Percentiles rank a stretch among this genome's conserved stretches.
Evolutionary conservation across 2,329 filamentous ascomycete genomes (phyloP).

Genomic region (Akanthomyces uredinophilus): DNA sequence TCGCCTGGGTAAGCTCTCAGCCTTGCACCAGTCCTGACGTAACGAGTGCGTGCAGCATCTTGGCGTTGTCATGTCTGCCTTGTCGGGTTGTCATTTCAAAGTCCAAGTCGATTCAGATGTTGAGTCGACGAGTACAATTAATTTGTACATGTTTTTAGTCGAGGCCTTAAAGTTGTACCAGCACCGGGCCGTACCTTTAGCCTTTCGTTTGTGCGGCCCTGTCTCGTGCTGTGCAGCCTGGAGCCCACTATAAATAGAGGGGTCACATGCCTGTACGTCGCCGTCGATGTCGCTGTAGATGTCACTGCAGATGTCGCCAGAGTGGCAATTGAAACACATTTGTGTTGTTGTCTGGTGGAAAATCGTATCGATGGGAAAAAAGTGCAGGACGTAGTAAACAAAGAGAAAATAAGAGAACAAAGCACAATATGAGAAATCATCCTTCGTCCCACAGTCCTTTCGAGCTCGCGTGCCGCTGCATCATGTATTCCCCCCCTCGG

Average conservation of each 20-base stretch:
- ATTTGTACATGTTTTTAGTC: not conserved
- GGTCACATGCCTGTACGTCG: not conserved
- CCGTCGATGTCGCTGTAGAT: not conserved
- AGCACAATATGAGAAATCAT: too few species aligned
- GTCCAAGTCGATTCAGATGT: not conserved
- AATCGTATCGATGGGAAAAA: not conserved
- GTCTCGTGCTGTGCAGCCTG: not conserved
- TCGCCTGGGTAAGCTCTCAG: not conserved
- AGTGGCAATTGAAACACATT: not conserved
- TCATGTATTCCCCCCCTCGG: too few species aligned
- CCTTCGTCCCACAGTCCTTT: too few species aligned
- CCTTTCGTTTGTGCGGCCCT: not conserved
- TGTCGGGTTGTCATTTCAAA: not conserved
- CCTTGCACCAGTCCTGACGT: not conserved
- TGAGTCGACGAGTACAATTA: not conserved
- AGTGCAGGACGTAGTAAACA: not conserved
- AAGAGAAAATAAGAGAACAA: not conserved
- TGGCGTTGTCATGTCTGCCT: not conserved
- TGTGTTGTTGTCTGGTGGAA: not conserved
- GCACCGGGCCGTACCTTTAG: conserved; percentile 3
- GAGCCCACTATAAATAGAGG: not conserved
- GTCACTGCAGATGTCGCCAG: not conserved
- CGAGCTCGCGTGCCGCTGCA: not conserved
- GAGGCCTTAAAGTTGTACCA: not conserved
- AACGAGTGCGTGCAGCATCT: not conserved